Conservation (phyloP, 352 stramenopile species). For the Globisporangium camurandrum region DNA sequence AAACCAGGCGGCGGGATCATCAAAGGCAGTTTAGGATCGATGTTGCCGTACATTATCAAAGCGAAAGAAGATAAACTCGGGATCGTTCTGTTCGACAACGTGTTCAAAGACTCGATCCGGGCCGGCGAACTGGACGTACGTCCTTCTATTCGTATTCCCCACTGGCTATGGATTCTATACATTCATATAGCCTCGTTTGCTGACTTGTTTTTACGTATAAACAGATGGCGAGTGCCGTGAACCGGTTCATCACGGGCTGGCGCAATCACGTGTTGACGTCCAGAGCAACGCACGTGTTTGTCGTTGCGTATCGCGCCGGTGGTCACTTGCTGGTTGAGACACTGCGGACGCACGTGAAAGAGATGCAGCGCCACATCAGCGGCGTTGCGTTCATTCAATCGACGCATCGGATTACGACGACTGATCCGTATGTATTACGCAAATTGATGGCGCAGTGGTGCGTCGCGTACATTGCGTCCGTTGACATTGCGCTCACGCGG, state of each 20-base stretch:
- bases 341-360: slow-evolving; percentile 41
- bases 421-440: slow-evolving; percentile 52
- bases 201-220: neutral
- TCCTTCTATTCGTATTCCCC: neutral
- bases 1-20: slow-evolving; percentile 68
- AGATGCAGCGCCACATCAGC: slow-evolving; percentile 67
- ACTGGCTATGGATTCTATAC: neutral
- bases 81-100: slow-evolving; percentile 58
- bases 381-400: slow-evolving; percentile 61
- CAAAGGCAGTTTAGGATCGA: slow-evolving; percentile 62
- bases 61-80: slow-evolving; percentile 67
- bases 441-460: slow-evolving; percentile 69
- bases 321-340: slow-evolving; percentile 46
- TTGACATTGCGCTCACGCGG: slow-evolving; percentile 30
- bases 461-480: slow-evolving; percentile 42
- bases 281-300: slow-evolving; percentile 56
- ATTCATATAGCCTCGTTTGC: neutral
- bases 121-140: slow-evolving; percentile 45
- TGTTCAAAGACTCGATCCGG: slow-evolving; percentile 48
- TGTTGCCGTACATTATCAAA: slow-evolving; percentile 70
- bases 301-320: slow-evolving; percentile 55
- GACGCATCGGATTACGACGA: slow-evolving; percentile 43
- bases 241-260: slow-evolving; percentile 63
- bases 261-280: slow-evolving; percentile 61
- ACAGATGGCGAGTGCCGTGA: slow-evolving; percentile 46